These are phyloP conservation scores for Multifurca ochricompacta DNA, from an alignment of 768 basidiomycete species.

Conservation along the genomic window DNA sequence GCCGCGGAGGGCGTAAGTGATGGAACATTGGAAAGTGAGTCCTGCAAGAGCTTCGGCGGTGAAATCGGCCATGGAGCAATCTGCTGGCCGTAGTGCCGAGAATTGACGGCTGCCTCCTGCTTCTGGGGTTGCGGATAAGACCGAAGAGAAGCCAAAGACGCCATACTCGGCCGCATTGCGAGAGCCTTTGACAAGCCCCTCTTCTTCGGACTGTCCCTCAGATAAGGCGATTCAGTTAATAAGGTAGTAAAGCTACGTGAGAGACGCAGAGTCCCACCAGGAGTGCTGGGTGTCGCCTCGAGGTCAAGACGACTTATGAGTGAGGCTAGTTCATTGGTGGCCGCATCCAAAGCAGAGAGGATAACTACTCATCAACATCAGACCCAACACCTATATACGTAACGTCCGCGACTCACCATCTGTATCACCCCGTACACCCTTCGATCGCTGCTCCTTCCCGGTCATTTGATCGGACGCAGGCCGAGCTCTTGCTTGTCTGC, in stretches of 20 bases:
- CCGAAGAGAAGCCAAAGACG: slow-evolving; percentile 42
- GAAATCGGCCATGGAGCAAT: slow-evolving; percentile 58
- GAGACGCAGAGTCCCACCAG: slow-evolving; percentile 29
- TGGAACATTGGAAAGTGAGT: slow-evolving; percentile 11
- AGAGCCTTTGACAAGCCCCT: slow-evolving; percentile 27
- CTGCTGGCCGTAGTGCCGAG: slow-evolving; percentile 37
- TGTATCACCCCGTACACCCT: slow-evolving; percentile 41
- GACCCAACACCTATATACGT: neutral
- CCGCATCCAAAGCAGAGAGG: slow-evolving; percentile 66
- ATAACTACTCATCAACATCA: slow-evolving; percentile 34
- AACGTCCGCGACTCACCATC: slow-evolving; percentile 35
- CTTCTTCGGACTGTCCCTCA: slow-evolving; percentile 31
- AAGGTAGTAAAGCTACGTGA: slow-evolving; percentile 23
- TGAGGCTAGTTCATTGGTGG: slow-evolving; percentile 70
- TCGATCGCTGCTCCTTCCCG: slow-evolving; percentile 39
- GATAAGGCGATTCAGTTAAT: slow-evolving; percentile 15
- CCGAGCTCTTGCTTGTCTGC: slow-evolving; percentile 39
- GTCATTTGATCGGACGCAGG: slow-evolving; percentile 61
- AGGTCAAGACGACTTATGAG: slow-evolving; percentile 77
- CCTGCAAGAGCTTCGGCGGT: slow-evolving; percentile 32
- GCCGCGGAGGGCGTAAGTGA: neutral
- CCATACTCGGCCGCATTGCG: slow-evolving; percentile 30
- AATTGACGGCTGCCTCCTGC: slow-evolving; percentile 10
- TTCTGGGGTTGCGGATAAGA: slow-evolving; percentile 38
- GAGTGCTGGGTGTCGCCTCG: slow-evolving; percentile 62